Base-by-base conservation (phyloP, 202 grass and related monocot genomes). In the Carex arenaria region DNA sequence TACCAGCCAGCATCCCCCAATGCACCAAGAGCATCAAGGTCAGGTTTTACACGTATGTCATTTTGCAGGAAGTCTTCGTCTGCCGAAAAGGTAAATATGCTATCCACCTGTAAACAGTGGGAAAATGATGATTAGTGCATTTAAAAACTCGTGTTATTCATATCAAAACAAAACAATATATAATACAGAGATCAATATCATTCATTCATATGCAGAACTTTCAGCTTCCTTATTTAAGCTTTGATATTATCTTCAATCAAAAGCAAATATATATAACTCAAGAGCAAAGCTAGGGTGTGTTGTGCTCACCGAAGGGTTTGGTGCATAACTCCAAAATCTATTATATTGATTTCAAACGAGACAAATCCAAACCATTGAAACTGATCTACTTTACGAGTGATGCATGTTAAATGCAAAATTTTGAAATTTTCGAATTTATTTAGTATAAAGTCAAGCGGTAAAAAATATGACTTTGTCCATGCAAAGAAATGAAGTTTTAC, bases 31-130 rank as follows among this genome's bases (percentile, higher is more conserved):
- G 89, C 90, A 66, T 98, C 92, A 1, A 98, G 90, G 68, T 91
- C 92, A 26, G 92, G 90, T 70, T 93, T 95, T 42, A 98, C 92
- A 67, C 95, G 89, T 79, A 95, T 95, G 42, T 95, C 95, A 71
- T 93, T 98, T 55, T 90, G 71, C 56, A 95, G 92, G 62, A 95
- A 95, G 56, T 93, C 87, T 63, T 94, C 86, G 0, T 95, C 34
- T 69, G 43, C 92, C 36, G 5, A 53, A 31, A 91, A 95, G 67
- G 87, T 79, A 57, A 93, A 90, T 34, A 81, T 5, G 9, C 87
- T 90, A 51, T 93, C 82, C 28, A 98, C 86, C 95, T 98, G 87
- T 45, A 19, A 55, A 18, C 26, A 18, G 42, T 45, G 45, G 12
- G 22, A 75, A 52, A 45, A 68, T 51, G 23, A 52, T 66, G 28